Base-by-base conservation (phyloP, 1,284 basidiomycete genomes). In the Uromyces viciae-fabae region DNA sequence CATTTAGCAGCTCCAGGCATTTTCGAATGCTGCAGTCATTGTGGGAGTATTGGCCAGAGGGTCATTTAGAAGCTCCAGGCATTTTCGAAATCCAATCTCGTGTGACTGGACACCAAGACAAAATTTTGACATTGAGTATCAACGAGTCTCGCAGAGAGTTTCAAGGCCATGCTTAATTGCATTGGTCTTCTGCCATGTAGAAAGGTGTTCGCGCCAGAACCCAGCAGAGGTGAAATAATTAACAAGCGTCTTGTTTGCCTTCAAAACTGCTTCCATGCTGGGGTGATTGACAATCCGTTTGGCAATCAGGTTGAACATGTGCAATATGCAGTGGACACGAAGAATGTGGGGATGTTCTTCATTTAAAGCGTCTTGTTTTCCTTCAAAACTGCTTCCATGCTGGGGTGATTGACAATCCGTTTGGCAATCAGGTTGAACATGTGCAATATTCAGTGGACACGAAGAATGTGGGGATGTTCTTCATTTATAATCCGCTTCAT, bases 361-460 rank as follows among this genome's bases (percentile, higher is more conserved):
- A 42, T 60, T 71, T 1, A 78, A 2, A 14, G 71, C n/a, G n/a
- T n/a, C n/a, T n/a, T n/a, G n/a, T n/a, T n/a, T n/a, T n/a, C n/a
- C n/a, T n/a, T n/a, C n/a, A n/a, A n/a, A n/a, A n/a, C n/a, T n/a
- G n/a, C n/a, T 56, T 46, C 66, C 66, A 69, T 69, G 3, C 3
- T 69, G 2, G 66, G 42, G 36, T 49, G 42, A 31, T 31, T 38
- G 22, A 69, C 11, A 3, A 68, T n/a, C 9, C 33, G 11, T 31
- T 77, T 77, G 3, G 66, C 49, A 43, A 78, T 52, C 49, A 54
- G 31, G 14, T 78, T 71, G 38, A 78, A 71, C 9, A 43, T 36
- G 25, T 78, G 66, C 38, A 78, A 58, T 2, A 40, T 33, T 19
- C 76, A 78, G 8, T 66, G 43, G 11, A 71, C 19, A 3, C 19